A percentile compares a stretch with the other conserved stretches of the same genome.
Conservation (phyloP, 2,329 filamentous ascomycete species). For the Xylariomycetidae sp. region DNA sequence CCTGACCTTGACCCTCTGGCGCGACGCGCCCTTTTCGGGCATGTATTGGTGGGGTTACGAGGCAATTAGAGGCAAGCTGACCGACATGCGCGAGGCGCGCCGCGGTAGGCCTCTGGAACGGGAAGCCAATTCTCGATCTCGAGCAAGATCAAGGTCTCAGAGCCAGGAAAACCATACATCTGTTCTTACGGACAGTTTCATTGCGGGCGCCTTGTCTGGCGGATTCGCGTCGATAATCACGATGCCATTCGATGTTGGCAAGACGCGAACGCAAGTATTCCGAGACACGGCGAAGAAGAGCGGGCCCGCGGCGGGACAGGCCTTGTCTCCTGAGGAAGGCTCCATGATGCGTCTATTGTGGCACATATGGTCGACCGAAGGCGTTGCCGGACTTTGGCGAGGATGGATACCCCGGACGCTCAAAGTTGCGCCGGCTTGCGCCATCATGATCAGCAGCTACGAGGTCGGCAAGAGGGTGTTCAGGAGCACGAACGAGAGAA, state of each 20-base stretch:
- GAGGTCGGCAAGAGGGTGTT: conserved; percentile 93
- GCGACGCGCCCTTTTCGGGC: conserved; percentile 94
- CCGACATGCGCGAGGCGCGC: conserved; percentile 58
- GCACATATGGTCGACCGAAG: conserved; percentile 88
- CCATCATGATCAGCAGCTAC: conserved; percentile 99
- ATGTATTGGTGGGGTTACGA: conserved; percentile 99
- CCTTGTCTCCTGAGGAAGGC: conserved; percentile 62
- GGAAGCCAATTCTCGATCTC: conserved; percentile 32
- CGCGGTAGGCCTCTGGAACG: conserved; percentile 36
- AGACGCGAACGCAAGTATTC: conserved; percentile 87
- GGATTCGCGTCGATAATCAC: conserved; percentile 83
- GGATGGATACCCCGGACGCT: conserved; percentile 89
- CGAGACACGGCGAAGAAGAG: conserved; percentile 44
- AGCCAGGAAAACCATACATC: conserved; percentile 66
- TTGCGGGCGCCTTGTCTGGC: conserved; percentile 79
- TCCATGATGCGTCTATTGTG: conserved; percentile 79
- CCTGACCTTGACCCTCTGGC: conserved; percentile 85
- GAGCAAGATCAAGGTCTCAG: conserved; percentile 50
- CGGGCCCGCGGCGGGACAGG: conserved; percentile 19
- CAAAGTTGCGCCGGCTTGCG: conserved; percentile 93
- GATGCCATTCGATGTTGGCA: conserved; percentile 95
- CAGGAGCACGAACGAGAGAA: conserved; percentile 62
- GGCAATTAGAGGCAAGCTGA: conserved; percentile 66
- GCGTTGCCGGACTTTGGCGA: conserved; percentile 73
- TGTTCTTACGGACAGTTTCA: conserved; percentile 84